Conservation (phyloP, 495 filamentous ascomycete genomes). For the Melanomma pulvis-pyrius region DNA sequence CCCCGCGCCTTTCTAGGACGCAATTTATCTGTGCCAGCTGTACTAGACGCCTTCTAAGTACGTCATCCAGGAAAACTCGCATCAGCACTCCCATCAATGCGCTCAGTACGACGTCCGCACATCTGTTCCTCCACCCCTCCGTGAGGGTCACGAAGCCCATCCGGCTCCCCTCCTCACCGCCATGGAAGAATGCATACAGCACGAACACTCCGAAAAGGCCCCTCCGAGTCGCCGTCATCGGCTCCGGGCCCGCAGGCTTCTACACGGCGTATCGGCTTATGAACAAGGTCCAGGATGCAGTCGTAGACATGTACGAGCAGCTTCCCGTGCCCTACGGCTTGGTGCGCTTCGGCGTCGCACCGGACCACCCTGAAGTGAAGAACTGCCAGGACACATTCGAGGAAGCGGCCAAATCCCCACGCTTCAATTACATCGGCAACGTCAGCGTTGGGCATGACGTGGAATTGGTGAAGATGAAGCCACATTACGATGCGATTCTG, state of each 20-base stretch:
- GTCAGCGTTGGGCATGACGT: slow-evolving; percentile 75
- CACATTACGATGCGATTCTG: slow-evolving; percentile 88
- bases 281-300: slow-evolving; percentile 66
- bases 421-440: slow-evolving; percentile 93
- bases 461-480: slow-evolving; percentile 66
- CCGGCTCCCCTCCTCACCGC: not conserved
- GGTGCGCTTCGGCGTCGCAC: slow-evolving; percentile 90
- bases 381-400: slow-evolving; percentile 94
- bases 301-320: slow-evolving; percentile 95
- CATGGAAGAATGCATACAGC: slow-evolving; percentile 26
- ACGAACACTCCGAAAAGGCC: slow-evolving; percentile 49
- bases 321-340: slow-evolving; percentile 91
- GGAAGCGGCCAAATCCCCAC: slow-evolving; percentile 75
- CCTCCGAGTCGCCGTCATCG: slow-evolving; percentile 82
- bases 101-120: not conserved
- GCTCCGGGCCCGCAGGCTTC: slow-evolving; percentile 94
- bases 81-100: not conserved
- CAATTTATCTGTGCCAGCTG: slow-evolving; percentile 35
- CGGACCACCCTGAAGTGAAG: slow-evolving; percentile 98
- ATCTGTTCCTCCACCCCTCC: not conserved
- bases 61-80: not conserved
- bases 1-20: not conserved
- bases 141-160: not conserved
- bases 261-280: slow-evolving; percentile 88
- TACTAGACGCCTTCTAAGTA: not conserved